phyloP scores from a whole-genome alignment of 768 basidiomycete genomes.

The Russula virescens region DNA sequence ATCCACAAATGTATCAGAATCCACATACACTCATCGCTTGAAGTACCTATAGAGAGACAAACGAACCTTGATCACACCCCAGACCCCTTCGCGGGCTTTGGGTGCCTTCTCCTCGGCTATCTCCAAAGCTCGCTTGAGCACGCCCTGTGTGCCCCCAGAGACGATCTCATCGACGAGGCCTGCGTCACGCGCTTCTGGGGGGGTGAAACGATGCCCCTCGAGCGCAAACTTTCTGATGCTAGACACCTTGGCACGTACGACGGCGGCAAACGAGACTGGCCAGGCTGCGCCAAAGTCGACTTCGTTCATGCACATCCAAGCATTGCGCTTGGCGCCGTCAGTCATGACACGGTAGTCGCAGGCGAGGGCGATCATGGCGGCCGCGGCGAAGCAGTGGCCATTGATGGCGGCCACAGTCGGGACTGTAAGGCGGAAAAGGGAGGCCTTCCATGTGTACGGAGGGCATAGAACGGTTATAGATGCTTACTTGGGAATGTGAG shows the following conservation, averaged over 20 bases:
- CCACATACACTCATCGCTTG: neutral
- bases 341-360: conserved; percentile 92
- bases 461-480: neutral
- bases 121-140: conserved; percentile 59
- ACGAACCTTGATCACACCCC: conserved; percentile 66
- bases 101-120: conserved; percentile 48
- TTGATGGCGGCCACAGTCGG: conserved; percentile 77
- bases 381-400: conserved; percentile 83
- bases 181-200: conserved; percentile 57
- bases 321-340: conserved; percentile 66
- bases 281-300: conserved; percentile 77
- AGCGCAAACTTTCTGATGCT: conserved; percentile 69
- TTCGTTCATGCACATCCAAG: conserved; percentile 94
- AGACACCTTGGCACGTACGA: conserved; percentile 61
- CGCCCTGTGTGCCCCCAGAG: conserved; percentile 48
- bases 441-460: neutral
- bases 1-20: conserved; percentile 11
- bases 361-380: conserved; percentile 67
- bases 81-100: conserved; percentile 55
- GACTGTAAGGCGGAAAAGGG: conserved; percentile 37
- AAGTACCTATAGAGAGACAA: neutral
- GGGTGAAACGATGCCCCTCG: conserved; percentile 75
- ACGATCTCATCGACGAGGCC: conserved; percentile 71
- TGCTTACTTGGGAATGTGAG: conserved; percentile 67
- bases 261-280: conserved; percentile 62